Evolutionary conservation across 2,329 filamentous ascomycete species (phyloP), one percentile per base, ranked within the genome.

Genomic region (Massarina eburnea): DNA sequence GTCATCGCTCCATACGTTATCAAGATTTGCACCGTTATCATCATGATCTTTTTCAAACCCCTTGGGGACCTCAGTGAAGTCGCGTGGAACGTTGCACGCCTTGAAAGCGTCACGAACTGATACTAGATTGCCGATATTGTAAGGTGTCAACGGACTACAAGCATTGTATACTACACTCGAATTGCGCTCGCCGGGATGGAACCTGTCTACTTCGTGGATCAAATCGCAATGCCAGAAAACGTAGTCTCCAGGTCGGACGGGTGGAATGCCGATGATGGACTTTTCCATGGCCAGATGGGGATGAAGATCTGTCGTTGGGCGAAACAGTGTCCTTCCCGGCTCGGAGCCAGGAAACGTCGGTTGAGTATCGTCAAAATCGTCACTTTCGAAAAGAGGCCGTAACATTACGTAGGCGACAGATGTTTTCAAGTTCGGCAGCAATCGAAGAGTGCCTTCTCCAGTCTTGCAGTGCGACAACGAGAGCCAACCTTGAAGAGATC

Each of bases 161-260:
- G 50, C 46, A 37, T 57, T 60, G 44, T 62, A 64, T 12, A 43
- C 39, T 18, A 59, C 61, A 27, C 39, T 50, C 2, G 58, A 61
- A 37, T 64, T 56, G 22, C 42, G 39, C 8, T 19, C 50, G 8
- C 61, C 61, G 6, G 45, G 44, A 30, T 60, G 49, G 33, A 43
- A 46, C 32, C 45, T 51, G 22, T 60, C 57, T 12, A 60, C 57
- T 21, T 51, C 50, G 40, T 64, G 57, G 8, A 61, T 39, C 3
- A 64, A 36, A 40, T 60, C 57, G 41, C 54, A 58, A 34, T 60
- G 57, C 58, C 58, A 61, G 36, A 58, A 59, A 21, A 59, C 58
- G 40, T 59, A 59, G 43, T 59, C 54, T 7, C 56, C 56, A 2
- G 56, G 56, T 39, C 48, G 33, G 4, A 57, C 51, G 3, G 50